Base-by-base conservation (phyloP, 1,139 yeast species). In the Martiniozyma asiatica region DNA sequence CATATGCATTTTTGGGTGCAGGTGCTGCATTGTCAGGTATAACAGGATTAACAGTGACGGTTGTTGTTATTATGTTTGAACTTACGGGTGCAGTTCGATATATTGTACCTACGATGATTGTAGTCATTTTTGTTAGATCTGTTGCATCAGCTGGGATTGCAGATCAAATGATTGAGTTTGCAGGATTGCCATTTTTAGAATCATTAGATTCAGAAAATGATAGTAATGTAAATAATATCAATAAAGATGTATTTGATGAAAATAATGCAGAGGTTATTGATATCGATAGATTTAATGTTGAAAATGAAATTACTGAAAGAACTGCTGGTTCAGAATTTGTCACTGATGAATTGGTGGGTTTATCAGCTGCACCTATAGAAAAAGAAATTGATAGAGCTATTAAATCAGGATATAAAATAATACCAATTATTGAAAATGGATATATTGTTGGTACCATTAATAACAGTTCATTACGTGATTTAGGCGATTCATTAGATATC, bases 1-100 rank as follows among this genome's bases (percentile, higher is more conserved):
- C 93, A 0, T 89, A 87, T 53, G 94, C 98, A 0, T 77, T 92
- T 37, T 66, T 92, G n/a, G 99, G 98, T 2, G 97, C 98, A 0
- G 97, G 93, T 1, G 92, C 97, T 2, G 85, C 95, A 0, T 62
- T 92, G 29, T 77, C 94, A 50, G 98, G 98, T 4, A 84, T 85
- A 14, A 89, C 98, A 1, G 82, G 89, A 43, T 59, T 92, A 40
- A 85, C 96, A 0, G 80, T 89, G 3, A 77, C 97, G 0, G 94
- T 89, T 8, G 98, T 85, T 1, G 89, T 92, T 7, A 79, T 92
- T 26, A 80, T 92, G 89, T 85, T 89, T 57, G 99, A 92, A 53
- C 61, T 89, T 32, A 89, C 97, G 0, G 97, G 97, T 14, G 97
- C 96, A 2, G 62, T 85, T 30, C 71, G 81, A 29, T 87, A 82